phyloP scores from a whole-genome alignment of 768 basidiomycete species.

The Pleurotus eryngii region DNA sequence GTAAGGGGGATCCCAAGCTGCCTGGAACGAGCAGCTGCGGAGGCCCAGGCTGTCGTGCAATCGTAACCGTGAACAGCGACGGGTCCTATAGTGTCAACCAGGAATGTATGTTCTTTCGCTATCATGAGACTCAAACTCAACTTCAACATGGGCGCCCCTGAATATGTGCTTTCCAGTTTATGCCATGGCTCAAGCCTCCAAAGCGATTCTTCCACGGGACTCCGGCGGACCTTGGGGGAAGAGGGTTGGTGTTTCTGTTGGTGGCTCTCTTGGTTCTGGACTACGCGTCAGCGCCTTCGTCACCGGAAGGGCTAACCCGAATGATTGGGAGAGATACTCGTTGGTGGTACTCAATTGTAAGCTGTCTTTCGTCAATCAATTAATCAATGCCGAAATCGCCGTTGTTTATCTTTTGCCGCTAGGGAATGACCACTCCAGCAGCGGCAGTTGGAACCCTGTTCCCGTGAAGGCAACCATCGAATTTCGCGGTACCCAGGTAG shows the following conservation, averaged over 20 bases:
- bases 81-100: constrained; percentile 67
- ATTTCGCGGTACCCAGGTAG: constrained; percentile 59
- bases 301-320: constrained; percentile 47
- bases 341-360: constrained; percentile 73
- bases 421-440: constrained; percentile 50
- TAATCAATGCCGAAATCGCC: background rate
- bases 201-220: constrained; percentile 70
- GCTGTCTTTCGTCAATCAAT: constrained; percentile 8
- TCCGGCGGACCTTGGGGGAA: constrained; percentile 63
- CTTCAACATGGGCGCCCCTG: background rate
- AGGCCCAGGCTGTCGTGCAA: constrained; percentile 58
- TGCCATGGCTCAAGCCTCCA: constrained; percentile 71
- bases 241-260: constrained; percentile 62
- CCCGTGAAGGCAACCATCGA: constrained; percentile 58
- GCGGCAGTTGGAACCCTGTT: constrained; percentile 51
- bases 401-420: background rate
- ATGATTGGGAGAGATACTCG: constrained; percentile 63
- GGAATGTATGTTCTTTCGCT: constrained; percentile 49
- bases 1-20: constrained; percentile 58
- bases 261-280: constrained; percentile 53
- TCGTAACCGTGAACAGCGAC: constrained; percentile 64
- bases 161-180: constrained; percentile 41
- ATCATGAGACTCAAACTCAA: background rate
- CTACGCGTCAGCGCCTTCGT: constrained; percentile 66
- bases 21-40: constrained; percentile 64